Evolutionary conservation across 371 early-diverging fungal species (phyloP).

Genomic region (Saksenaea vasiformis): DNA sequence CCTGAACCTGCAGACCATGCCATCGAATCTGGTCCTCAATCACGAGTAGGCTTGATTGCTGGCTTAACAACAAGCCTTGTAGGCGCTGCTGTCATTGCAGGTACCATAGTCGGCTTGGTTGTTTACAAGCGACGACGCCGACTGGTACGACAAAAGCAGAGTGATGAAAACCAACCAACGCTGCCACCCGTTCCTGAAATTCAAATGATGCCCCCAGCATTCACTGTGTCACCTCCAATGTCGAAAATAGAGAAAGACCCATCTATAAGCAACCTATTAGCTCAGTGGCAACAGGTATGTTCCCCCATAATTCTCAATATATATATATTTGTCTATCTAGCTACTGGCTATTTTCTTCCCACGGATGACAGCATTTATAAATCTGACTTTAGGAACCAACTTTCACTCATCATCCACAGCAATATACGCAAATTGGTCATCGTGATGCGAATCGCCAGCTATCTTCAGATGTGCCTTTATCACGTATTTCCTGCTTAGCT

Average conservation of each 20-base stretch:
- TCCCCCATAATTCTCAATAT: neutral
- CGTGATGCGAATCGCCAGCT: slow-evolving; percentile 4
- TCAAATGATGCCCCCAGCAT: slow-evolving; percentile 10
- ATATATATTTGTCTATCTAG: too few species aligned
- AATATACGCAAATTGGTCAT: neutral
- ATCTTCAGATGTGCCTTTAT: slow-evolving; percentile 8
- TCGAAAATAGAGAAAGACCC: neutral
- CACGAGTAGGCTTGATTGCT: slow-evolving; percentile 26
- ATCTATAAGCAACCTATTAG: neutral
- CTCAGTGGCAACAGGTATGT: slow-evolving; percentile 2
- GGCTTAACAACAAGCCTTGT: slow-evolving; percentile 37
- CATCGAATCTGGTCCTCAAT: neutral
- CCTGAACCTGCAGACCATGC: neutral
- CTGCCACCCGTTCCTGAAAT: slow-evolving; percentile 3
- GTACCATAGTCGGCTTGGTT: slow-evolving; percentile 32
- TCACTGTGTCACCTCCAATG: slow-evolving; percentile 11
- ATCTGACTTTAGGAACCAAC: neutral
- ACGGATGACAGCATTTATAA: too few species aligned
- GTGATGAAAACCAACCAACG: neutral
- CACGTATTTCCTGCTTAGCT: slow-evolving; percentile 37
- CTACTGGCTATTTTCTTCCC: too few species aligned
- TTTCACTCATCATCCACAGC: too few species aligned
- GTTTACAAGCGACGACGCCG: slow-evolving; percentile 25
- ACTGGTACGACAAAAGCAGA: slow-evolving; percentile 5
- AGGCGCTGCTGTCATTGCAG: slow-evolving; percentile 21